Conservation (phyloP, 805 yeast genomes). For the Saccharomyces eubayanus region DNA sequence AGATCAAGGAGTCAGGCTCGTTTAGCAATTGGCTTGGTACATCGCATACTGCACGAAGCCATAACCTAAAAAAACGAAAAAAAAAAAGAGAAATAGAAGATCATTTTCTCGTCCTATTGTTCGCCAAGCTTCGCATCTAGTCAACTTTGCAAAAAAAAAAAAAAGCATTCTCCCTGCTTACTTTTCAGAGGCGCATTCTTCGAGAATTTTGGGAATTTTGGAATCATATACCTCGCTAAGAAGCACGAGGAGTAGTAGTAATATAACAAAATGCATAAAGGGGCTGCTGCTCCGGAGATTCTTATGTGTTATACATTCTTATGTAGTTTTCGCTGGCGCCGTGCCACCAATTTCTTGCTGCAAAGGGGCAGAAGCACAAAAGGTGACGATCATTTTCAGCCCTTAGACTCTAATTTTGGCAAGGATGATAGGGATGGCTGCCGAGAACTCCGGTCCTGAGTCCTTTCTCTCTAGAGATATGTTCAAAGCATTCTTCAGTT, state of each 20-base stretch:
- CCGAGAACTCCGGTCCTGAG: constrained; percentile 13
- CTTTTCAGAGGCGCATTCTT: background rate
- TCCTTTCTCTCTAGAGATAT: constrained; percentile 11
- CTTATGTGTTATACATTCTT: background rate
- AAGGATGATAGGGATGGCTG: constrained; percentile 11
- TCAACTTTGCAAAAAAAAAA: background rate
- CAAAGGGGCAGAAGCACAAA: background rate
- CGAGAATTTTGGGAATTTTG: background rate
- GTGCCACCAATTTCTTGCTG: background rate
- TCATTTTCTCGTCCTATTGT: background rate
- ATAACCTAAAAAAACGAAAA: background rate
- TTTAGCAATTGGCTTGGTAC: background rate
- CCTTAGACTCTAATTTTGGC: background rate
- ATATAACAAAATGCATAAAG: background rate
- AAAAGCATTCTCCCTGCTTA: background rate
- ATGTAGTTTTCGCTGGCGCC: background rate
- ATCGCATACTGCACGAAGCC: background rate
- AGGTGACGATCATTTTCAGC: background rate
- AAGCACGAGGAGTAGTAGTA: background rate
- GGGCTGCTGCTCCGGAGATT: background rate
- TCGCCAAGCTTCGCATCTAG: background rate
- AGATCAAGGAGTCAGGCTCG: background rate
- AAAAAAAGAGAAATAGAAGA: background rate
- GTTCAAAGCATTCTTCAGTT: constrained; percentile 11
- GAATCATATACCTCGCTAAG: background rate